Base-by-base conservation (phyloP, 2,329 filamentous ascomycete species). In the Microcyclospora pomicola region DNA sequence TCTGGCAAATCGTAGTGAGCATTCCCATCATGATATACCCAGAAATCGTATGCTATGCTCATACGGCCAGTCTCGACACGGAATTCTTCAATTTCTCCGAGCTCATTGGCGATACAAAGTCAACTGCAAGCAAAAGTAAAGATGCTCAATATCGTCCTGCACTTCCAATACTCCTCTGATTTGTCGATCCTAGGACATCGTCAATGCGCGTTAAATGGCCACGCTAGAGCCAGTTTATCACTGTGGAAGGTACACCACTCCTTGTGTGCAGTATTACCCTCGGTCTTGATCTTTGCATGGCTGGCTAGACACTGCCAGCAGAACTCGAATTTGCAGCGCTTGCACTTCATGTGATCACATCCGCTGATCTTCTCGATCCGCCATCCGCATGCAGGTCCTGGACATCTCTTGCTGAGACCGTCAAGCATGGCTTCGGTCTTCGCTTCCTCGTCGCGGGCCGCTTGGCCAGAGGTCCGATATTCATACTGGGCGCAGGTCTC, bases 401-500 rank as follows among this genome's bases (percentile, higher is more conserved):
- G 61, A 46, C 63, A 66, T 31, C 48, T 47, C 48, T 63, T 64
- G 27, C 54, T 52, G 31, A 55, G 50, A 9, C 43, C 34, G 34
- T 51, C 40, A 11, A 64, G 47, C 42, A 52, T 47, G 19, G 49
- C 49, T 29, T 50, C 50, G 27, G 48, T 54, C 15, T 44, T 39
- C 11, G 33, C 34, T 45, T 55, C 37, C 42, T 46, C 42, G 37
- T 55, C 36, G 37, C 48, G 30, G 41, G 43, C 5, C 36, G 56
- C 35, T 48, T 50, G 30, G 9, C 46, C 49, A 2, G 39, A 44
- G 1, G 40, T 46, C 1, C 61, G 49, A 19, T 59, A 54, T 6
- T 62, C 57, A 40, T 62, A 66, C 39, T 61, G 46, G 10, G 40
- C 42, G 42, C 63, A 66, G 1, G 57, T 64, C 42, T 65, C 59